Conservation (phyloP, 78 protist genomes). For the Dictyostelium purpureum region DNA sequence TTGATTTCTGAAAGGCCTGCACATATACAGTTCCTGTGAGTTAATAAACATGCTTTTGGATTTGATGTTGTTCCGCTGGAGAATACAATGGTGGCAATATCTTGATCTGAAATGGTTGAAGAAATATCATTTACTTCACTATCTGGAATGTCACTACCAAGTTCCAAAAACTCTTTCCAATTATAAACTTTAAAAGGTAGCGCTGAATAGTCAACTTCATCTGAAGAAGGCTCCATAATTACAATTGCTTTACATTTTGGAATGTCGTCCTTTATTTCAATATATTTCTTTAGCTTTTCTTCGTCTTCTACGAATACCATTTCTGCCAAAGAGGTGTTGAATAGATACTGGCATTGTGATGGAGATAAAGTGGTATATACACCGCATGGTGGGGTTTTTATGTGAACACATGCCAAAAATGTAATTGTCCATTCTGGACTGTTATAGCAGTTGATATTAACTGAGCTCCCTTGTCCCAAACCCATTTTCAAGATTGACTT, state of each 20-base stretch:
- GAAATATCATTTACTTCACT: neutral
- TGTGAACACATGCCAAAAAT: constrained; percentile 70
- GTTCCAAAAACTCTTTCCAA: constrained; percentile 47
- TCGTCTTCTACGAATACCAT: constrained; percentile 53
- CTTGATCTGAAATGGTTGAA: neutral
- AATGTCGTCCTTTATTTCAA: neutral
- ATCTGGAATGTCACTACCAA: constrained; percentile 32
- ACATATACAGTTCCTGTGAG: constrained; percentile 73
- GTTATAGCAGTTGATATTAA: constrained; percentile 88
- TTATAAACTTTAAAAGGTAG: neutral
- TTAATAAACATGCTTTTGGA: constrained; percentile 86
- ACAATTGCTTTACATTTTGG: constrained; percentile 13
- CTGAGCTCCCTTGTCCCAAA: neutral
- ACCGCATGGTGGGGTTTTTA: constrained; percentile 86
- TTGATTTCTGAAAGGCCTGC: neutral
- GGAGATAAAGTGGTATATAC: constrained; percentile 81
- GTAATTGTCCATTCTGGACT: constrained; percentile 89
- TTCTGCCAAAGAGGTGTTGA: neutral
- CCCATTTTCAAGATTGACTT: constrained; percentile 62
- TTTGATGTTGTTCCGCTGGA: constrained; percentile 88
- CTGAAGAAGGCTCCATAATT: neutral
- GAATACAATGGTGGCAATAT: constrained; percentile 57
- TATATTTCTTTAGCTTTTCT: constrained; percentile 33
- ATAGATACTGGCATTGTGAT: constrained; percentile 62
- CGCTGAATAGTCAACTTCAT: neutral